phyloP scores from a whole-genome alignment of 805 yeast species.

The Teunomyces stri region DNA sequence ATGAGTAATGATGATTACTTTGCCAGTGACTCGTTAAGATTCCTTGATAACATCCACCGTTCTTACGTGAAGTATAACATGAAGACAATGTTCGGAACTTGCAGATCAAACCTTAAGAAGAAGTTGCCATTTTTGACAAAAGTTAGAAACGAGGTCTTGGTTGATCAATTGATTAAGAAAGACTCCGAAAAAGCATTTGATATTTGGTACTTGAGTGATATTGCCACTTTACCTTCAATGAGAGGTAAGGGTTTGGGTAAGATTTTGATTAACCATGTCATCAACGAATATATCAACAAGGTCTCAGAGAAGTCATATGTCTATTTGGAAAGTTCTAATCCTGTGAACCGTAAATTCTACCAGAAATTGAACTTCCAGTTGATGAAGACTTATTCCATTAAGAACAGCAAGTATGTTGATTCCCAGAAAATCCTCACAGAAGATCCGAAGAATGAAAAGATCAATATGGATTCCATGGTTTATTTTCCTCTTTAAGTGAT shows the following conservation, averaged over 20 bases:
- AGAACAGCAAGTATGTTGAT: conserved; percentile 22
- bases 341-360: conserved; percentile 51
- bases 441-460: conserved; percentile 12
- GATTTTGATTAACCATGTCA: conserved; percentile 47
- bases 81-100: conserved; percentile 39
- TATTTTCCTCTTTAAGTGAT: conserved; percentile 6
- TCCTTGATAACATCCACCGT: conserved; percentile 27
- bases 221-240: conserved; percentile 57
- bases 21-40: conserved; percentile 17
- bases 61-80: conserved; percentile 36
- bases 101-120: conserved; percentile 50
- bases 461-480: conserved; percentile 17
- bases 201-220: conserved; percentile 58
- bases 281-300: conserved; percentile 43
- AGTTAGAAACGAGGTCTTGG: conserved; percentile 44
- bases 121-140: conserved; percentile 46
- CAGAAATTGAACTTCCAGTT: conserved; percentile 50
- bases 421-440: conserved; percentile 7
- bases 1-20: conserved; percentile 21
- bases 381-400: conserved; percentile 30
- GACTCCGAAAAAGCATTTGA: conserved; percentile 9
- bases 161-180: conserved; percentile 26
- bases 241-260: conserved; percentile 60
- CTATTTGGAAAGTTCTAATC: conserved; percentile 59
- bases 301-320: conserved; percentile 21